Base-by-base conservation (phyloP, 805 yeast species). In the Nakazawaea molendinolei region DNA sequence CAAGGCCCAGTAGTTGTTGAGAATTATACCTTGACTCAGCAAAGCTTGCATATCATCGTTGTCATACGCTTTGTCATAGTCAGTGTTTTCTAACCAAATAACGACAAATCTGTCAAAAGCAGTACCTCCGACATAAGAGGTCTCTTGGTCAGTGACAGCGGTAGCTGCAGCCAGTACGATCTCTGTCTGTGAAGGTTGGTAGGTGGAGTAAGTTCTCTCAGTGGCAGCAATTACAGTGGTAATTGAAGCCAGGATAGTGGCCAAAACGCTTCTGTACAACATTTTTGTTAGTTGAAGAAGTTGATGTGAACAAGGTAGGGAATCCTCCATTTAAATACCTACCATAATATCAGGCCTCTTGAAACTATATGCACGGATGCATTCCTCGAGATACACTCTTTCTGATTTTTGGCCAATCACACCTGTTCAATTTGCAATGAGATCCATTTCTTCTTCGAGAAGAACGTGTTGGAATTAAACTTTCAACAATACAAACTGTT, bases 11-110 rank as follows among this genome's bases (percentile, higher is more conserved):
- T 71, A 70, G 63, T 71, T 71, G 53, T 56, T 59, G 46, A 71
- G 56, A 29, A 57, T 51, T 38, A 69, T 57, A 51, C 75, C 77
- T 38, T 65, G 49, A 45, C 56, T 38, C 19, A 67, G 65, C 36
- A 71, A 56, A 49, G 58, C 56, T 49, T 57, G 54, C 46, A 71
- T 52, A 36, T 66, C 69, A 7, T 59, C 52, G 48, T 69, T 61
- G 45, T 58, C 63, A 29, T 60, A 61, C 30, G 76, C 76, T 46
- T 70, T 71, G 46, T 65, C 69, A 52, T 52, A 69, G 56, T 69
- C 67, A 36, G 74, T 71, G 55, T 67, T 67, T 55, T 70, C 76
- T 43, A 71, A 61, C 66, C 70, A 71, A 44, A 71, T 65, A 46
- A 58, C 56, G 36, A 55, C 52, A 36, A 65, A 51, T 37, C 69